phyloP scores from a whole-genome alignment of 169 alveolate species.

The Plasmodium gonderi region DNA sequence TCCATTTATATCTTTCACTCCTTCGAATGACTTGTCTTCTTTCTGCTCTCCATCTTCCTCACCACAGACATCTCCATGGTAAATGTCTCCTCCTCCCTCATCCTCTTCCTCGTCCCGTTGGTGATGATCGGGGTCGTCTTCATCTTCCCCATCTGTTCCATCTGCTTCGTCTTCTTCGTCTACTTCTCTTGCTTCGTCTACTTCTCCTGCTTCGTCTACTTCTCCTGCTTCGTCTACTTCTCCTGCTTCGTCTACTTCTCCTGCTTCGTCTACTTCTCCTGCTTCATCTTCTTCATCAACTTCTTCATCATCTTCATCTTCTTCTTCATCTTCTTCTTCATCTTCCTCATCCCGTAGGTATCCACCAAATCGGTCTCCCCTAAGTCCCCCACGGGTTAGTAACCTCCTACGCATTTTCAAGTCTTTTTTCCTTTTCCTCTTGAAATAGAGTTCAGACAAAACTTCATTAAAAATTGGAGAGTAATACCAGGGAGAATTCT shows the following conservation, averaged over 20 bases:
- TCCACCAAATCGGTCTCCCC: neutral
- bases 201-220: neutral
- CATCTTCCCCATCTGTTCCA: neutral
- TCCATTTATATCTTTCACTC: no score
- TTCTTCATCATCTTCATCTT: neutral
- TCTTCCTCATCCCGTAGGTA: neutral
- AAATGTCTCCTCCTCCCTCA: neutral
- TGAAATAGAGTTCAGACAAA: neutral
- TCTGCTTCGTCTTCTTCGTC: neutral
- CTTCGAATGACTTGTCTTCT: no score
- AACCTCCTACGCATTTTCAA: neutral
- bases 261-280: neutral
- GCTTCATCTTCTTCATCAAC: neutral
- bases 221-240: neutral
- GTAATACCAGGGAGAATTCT: constrained; percentile 60
- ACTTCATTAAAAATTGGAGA: constrained; percentile 14
- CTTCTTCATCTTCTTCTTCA: neutral
- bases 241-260: neutral
- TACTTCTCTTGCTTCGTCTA: neutral
- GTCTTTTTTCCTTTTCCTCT: neutral
- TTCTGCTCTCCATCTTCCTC: no score
- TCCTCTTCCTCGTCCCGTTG: neutral
- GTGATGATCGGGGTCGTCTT: neutral
- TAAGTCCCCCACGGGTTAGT: neutral
- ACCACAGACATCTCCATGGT: no score